Evolutionary conservation across 2,329 filamentous ascomycete species (phyloP).

Genomic region (Pseudogymnoascus sp.): DNA sequence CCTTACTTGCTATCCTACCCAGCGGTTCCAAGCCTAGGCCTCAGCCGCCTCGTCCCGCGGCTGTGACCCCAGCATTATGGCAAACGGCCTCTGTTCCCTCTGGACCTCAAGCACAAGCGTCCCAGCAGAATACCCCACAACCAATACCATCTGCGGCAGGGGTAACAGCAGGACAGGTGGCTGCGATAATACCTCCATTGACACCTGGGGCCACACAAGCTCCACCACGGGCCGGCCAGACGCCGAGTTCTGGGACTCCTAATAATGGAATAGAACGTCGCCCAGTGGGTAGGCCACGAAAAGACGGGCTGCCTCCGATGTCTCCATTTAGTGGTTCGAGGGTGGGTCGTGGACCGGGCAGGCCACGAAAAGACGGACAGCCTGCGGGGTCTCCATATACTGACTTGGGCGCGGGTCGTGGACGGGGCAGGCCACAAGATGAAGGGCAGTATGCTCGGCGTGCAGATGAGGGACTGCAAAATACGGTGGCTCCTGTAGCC

Average conservation of each 20-base stretch:
- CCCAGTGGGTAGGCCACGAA: not conserved
- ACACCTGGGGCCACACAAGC: not conserved
- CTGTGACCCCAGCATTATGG: not conserved
- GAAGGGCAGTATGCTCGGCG: not conserved
- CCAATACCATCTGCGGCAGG: not conserved
- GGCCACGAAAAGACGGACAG: not conserved
- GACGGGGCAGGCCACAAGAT: not conserved
- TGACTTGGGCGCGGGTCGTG: not conserved
- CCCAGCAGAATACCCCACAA: not conserved
- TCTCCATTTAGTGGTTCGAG: not conserved
- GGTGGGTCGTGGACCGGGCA: not conserved
- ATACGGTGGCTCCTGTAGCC: not conserved
- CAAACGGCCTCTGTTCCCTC: not conserved
- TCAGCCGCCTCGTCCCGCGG: not conserved
- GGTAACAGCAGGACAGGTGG: not conserved
- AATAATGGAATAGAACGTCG: not conserved
- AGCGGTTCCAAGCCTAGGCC: not conserved
- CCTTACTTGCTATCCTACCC: slow-evolving; percentile 5
- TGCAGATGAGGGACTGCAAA: not conserved
- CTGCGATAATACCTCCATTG: not conserved
- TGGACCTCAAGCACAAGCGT: not conserved
- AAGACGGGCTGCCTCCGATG: not conserved
- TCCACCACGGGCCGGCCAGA: not conserved
- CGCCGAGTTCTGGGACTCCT: not conserved
- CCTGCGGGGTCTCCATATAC: not conserved